Percentiles rank a stretch among this genome's conserved stretches.
Conservation (phyloP, 2,329 filamentous ascomycete species). For the Colletotrichum melonis region DNA sequence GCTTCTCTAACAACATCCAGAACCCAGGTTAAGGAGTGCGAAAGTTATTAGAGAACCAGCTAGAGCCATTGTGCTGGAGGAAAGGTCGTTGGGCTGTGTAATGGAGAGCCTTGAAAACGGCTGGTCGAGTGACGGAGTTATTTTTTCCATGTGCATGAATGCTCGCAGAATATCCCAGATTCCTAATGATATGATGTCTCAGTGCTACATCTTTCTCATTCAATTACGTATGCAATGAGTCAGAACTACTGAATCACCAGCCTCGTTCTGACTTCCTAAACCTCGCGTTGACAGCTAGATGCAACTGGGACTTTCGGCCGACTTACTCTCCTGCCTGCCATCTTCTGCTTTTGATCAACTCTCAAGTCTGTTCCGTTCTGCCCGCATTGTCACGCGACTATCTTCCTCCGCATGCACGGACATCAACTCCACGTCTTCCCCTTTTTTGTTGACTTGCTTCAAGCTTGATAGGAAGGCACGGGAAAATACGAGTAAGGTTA, state of each 20-base stretch:
- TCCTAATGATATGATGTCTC: background rate
- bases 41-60: background rate
- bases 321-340: background rate
- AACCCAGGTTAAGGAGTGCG: background rate
- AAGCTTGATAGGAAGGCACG: background rate
- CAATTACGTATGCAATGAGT: too few species aligned
- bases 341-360: background rate
- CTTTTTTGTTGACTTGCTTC: background rate
- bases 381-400: background rate
- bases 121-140: background rate
- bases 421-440: background rate
- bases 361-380: background rate
- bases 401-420: background rate
- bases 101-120: background rate
- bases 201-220: background rate
- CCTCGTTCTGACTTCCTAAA: too few species aligned
- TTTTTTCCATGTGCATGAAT: background rate
- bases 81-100: background rate
- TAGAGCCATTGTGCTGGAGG: background rate
- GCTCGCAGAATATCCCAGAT: background rate
- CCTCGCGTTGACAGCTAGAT: too few species aligned
- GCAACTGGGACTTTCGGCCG: too few species aligned
- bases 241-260: too few species aligned
- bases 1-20: background rate
- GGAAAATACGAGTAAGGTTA: background rate